phyloP scores from a whole-genome alignment of 305 asterid genomes.

The Euphrasia arctica region DNA sequence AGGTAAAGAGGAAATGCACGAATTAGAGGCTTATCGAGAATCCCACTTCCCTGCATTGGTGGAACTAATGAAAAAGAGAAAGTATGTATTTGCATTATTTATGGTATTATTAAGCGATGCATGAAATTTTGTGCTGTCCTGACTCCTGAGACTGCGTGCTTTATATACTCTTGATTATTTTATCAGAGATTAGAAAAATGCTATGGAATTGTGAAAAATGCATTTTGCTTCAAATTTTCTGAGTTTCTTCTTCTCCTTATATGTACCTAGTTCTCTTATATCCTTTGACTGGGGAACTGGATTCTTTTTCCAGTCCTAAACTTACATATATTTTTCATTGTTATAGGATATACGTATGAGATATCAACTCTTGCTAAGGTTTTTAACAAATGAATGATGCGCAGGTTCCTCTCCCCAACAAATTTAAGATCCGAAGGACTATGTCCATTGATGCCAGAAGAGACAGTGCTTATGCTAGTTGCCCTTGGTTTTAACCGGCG shows the following conservation, averaged over 20 bases:
- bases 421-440: constrained; percentile 76
- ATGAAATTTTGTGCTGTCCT: constrained; percentile 15
- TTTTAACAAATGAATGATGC: constrained; percentile 19
- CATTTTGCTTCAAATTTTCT: not conserved
- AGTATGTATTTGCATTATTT: constrained; percentile 39
- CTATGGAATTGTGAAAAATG: not conserved
- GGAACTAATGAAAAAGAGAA: constrained; percentile 55
- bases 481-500: constrained; percentile 89
- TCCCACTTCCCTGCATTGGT: constrained; percentile 82
- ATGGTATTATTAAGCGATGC: constrained; percentile 9
- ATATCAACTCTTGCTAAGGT: constrained; percentile 7
- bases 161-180: not conserved
- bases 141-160: not conserved
- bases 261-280: not conserved
- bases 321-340: not conserved
- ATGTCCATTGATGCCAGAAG: constrained; percentile 99
- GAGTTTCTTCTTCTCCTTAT: not conserved
- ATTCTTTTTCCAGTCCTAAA: not conserved
- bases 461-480: constrained; percentile 93
- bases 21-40: constrained; percentile 73
- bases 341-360: not conserved
- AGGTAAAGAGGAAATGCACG: constrained; percentile 71
- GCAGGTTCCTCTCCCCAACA: constrained; percentile 78
- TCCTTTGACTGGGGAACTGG: constrained; percentile 2
- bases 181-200: not conserved